Base-by-base conservation (phyloP, 768 basidiomycete genomes). In the Russula abietina region DNA sequence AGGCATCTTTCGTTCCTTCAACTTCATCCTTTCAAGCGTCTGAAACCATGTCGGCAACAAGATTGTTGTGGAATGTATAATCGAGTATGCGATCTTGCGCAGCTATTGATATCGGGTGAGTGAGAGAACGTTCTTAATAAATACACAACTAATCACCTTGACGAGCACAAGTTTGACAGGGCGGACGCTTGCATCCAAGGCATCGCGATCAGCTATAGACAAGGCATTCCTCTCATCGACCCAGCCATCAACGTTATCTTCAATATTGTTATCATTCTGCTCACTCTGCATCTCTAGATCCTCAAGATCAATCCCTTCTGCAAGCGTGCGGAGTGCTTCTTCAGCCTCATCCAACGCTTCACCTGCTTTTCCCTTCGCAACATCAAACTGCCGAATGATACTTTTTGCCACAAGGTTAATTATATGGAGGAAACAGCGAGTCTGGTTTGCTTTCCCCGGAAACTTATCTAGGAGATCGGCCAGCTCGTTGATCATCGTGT, bases 361-460 rank as follows among this genome's bases (percentile, higher is more conserved):
- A 7, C 12, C 43, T 12, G n/a, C 52, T 22, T 66, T 62, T 4
- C 24, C 55, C 45, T 71, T 69, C 0, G 66, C 61, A 11, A 72
- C 54, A 28, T 79, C 75, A 68, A 79, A 80, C 54, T 71, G 67
- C 0, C 59, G 2, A 0, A 79, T 30, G 0, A 78, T n/a, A 0
- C 61, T 67, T 50, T 77, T 75, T 0, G 74, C 77, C 0, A 75
- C 66, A 0, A 81, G 67, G 45, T 75, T 78, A 17, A 79, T 30
- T 6, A 76, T 68, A 53, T 81, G 79, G 0, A 67, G 60, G 55
- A 81, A 78, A 59, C 79, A 81, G 0, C 69, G 49, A 0, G 70
- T 71, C 0, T 67, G 73, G n/a, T 69, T 75, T 0, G 59, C 66
- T 0, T 26, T 10, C 0, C 74, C 73, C 3, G 62, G 59, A 49